Conservation (phyloP, 257 asterid species). For the Forsythia viridissima region DNA sequence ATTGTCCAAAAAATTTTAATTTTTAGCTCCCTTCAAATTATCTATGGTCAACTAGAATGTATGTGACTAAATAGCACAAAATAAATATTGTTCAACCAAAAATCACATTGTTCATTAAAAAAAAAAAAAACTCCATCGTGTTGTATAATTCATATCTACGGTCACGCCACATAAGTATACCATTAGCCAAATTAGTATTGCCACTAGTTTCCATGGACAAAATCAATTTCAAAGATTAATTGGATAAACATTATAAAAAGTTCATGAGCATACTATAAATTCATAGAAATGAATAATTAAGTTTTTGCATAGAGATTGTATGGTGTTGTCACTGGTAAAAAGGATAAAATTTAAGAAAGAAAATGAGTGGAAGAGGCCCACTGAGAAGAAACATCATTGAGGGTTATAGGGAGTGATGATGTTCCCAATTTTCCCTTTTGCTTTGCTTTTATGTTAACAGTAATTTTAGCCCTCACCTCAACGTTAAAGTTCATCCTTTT, state of each 20-base stretch:
- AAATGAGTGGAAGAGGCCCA: constrained; percentile 26
- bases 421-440: constrained; percentile 32
- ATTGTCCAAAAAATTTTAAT: too few relatives aligned
- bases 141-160: background rate
- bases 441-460: constrained; percentile 25
- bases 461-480: constrained; percentile 4
- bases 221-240: background rate
- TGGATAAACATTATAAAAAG: constrained; percentile 11
- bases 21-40: too few relatives aligned
- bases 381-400: constrained; percentile 31
- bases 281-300: background rate
- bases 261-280: too few relatives aligned
- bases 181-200: background rate
- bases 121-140: background rate
- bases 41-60: too few relatives aligned
- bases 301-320: background rate
- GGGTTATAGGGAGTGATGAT: constrained; percentile 36
- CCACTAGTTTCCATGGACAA: background rate
- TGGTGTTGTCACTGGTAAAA: constrained; percentile 8
- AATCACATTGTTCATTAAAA: background rate
- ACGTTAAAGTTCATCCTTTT: constrained; percentile 29
- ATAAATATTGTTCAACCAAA: too few relatives aligned
- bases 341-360: background rate
- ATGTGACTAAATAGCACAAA: too few relatives aligned
- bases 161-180: background rate